Percentiles rank a stretch among this genome's conserved stretches.
These are phyloP conservation scores for Flueggea neowawraea DNA, from an alignment of 441 rosid species.

Conservation along the genomic window DNA sequence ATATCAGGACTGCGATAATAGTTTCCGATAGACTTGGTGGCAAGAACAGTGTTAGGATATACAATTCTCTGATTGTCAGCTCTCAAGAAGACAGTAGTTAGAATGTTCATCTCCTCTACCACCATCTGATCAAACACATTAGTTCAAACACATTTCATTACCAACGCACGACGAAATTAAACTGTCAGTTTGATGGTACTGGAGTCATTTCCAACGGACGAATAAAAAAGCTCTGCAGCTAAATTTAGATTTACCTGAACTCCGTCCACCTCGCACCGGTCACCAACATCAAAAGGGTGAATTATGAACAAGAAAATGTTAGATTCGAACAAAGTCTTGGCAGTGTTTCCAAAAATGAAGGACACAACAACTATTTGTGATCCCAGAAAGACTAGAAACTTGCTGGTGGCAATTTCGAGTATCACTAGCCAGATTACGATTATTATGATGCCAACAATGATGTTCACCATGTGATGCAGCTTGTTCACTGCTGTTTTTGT, in stretches of 20 bases:
- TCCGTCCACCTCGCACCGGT: constrained; percentile 52
- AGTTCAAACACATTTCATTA: background rate
- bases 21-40: constrained; percentile 50
- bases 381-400: constrained; percentile 40
- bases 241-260: constrained; percentile 37
- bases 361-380: constrained; percentile 66
- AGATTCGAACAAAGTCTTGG: constrained; percentile 58
- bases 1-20: constrained; percentile 67
- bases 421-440: constrained; percentile 46
- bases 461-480: constrained; percentile 50
- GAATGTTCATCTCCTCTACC: constrained; percentile 76
- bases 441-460: constrained; percentile 29
- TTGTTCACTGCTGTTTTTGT: constrained; percentile 71
- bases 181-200: too few relatives aligned
- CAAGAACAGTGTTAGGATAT: constrained; percentile 49
- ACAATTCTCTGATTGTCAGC: constrained; percentile 50
- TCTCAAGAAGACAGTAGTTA: constrained; percentile 61
- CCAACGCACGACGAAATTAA: background rate
- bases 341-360: constrained; percentile 66
- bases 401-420: constrained; percentile 50
- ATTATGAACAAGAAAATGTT: constrained; percentile 62
- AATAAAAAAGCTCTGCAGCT: background rate
- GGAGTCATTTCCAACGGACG: background rate
- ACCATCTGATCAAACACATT: constrained; percentile 25
- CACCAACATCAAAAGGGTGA: constrained; percentile 75